phyloP scores from a whole-genome alignment of 73 alveolate genomes.

The Paramecium primaurelia region DNA sequence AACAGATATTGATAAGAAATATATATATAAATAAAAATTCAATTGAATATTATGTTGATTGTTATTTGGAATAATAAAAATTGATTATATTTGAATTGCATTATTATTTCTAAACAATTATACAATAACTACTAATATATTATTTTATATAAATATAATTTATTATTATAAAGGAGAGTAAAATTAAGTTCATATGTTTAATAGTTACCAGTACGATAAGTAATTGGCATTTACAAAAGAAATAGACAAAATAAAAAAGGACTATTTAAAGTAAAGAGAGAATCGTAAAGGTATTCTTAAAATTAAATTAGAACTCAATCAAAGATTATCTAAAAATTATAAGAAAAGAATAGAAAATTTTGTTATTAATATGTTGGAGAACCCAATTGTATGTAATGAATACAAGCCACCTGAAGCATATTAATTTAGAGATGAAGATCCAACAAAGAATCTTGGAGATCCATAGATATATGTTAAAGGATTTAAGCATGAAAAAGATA shows the following conservation, averaged over 20 bases:
- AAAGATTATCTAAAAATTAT: constrained; percentile 41
- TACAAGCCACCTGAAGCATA: constrained; percentile 48
- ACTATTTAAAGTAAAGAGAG: background rate
- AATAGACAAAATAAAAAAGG: constrained; percentile 1
- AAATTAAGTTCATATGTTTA: background rate
- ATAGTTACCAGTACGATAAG: background rate
- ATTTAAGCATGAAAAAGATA: constrained; percentile 58
- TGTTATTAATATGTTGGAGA: constrained; percentile 50
- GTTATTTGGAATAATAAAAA: background rate
- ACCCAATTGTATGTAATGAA: constrained; percentile 50
- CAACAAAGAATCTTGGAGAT: constrained; percentile 44
- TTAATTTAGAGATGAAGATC: constrained; percentile 47
- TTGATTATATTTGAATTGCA: background rate
- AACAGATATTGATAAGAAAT: background rate
- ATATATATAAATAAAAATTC: background rate
- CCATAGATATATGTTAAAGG: constrained; percentile 60
- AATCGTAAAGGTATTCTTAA: background rate
- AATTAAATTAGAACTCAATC: background rate
- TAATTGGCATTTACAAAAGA: background rate
- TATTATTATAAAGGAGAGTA: background rate
- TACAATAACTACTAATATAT: background rate
- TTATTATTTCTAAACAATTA: background rate
- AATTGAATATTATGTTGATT: no score
- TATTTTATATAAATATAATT: background rate
- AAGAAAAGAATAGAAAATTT: constrained; percentile 57